Conservation (phyloP, 2,329 filamentous ascomycete genomes). For the Nannizziopsis barbatae region DNA sequence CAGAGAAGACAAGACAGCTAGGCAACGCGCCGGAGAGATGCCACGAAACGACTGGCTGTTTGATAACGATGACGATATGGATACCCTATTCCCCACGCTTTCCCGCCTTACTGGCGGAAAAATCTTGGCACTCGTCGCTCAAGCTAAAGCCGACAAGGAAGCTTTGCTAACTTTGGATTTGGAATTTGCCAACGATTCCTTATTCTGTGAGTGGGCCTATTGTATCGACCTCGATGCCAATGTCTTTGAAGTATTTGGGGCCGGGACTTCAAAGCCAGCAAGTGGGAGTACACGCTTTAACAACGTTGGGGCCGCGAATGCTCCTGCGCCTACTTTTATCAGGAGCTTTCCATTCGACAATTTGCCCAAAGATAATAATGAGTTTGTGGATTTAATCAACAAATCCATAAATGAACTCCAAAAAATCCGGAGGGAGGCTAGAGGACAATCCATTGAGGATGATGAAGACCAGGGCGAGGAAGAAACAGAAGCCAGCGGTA, state of each 20-base stretch:
- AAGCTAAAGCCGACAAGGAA: slow-evolving; percentile 13
- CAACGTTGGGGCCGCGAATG: slow-evolving; percentile 11
- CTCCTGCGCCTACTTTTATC: slow-evolving; percentile 13
- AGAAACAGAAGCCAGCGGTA: neutral
- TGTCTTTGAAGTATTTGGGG: slow-evolving; percentile 15
- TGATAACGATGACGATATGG: neutral
- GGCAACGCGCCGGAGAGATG: neutral
- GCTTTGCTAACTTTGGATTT: slow-evolving; percentile 14
- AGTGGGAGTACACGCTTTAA: slow-evolving; percentile 11
- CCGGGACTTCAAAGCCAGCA: slow-evolving; percentile 3
- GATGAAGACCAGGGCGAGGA: neutral
- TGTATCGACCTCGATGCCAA: slow-evolving; percentile 21
- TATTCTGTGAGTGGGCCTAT: slow-evolving; percentile 22
- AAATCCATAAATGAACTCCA: neutral
- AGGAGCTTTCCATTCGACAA: slow-evolving; percentile 6
- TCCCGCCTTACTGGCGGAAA: slow-evolving; percentile 15
- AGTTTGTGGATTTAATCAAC: neutral
- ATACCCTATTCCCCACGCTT: slow-evolving; percentile 13
- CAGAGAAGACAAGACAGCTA: neutral
- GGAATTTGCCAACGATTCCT: slow-evolving; percentile 18
- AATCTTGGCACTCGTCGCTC: slow-evolving; percentile 16
- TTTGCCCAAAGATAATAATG: neutral
- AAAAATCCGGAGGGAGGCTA: neutral
- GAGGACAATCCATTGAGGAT: neutral
- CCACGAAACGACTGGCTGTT: neutral